Evolutionary conservation across 116 monocot species (phyloP).

Genomic region (Dioscorea cayenensis): DNA sequence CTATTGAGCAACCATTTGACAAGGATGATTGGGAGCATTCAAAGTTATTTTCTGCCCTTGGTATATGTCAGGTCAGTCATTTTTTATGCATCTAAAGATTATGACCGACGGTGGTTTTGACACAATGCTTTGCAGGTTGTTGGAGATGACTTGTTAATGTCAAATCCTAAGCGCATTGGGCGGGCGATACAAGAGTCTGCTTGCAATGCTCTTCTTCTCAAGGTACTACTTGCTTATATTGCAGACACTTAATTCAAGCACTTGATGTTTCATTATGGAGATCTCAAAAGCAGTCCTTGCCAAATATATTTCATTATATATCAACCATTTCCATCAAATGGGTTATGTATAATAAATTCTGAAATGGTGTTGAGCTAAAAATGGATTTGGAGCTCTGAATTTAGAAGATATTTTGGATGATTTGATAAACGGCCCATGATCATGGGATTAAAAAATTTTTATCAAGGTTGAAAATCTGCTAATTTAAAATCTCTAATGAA

Average conservation of each 20-base stretch:
- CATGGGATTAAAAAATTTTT: too few relatives aligned
- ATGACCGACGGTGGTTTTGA: conserved; percentile 10
- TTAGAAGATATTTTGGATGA: too few relatives aligned
- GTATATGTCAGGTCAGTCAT: conserved; percentile 72
- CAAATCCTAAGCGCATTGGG: conserved; percentile 80
- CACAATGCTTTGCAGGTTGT: conserved; percentile 58
- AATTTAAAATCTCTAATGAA: too few relatives aligned
- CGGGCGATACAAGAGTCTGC: conserved; percentile 71
- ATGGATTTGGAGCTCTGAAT: too few relatives aligned
- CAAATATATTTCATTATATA: not conserved
- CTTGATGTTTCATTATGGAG: not conserved
- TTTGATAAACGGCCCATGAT: too few relatives aligned
- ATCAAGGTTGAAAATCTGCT: too few relatives aligned
- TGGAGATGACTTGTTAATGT: conserved; percentile 89
- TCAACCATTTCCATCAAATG: too few relatives aligned
- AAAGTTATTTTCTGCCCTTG: conserved; percentile 62
- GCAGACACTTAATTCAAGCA: too few relatives aligned
- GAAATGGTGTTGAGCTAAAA: too few relatives aligned
- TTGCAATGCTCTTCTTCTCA: conserved; percentile 95
- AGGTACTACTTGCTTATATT: conserved; percentile 36
- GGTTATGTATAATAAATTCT: too few relatives aligned
- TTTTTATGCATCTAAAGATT: conserved; percentile 8
- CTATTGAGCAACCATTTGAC: conserved; percentile 93
- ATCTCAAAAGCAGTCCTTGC: not conserved
- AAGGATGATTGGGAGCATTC: conserved; percentile 94